These are phyloP conservation scores for Candida montana DNA, from an alignment of 805 yeast species.

Conservation along the genomic window DNA sequence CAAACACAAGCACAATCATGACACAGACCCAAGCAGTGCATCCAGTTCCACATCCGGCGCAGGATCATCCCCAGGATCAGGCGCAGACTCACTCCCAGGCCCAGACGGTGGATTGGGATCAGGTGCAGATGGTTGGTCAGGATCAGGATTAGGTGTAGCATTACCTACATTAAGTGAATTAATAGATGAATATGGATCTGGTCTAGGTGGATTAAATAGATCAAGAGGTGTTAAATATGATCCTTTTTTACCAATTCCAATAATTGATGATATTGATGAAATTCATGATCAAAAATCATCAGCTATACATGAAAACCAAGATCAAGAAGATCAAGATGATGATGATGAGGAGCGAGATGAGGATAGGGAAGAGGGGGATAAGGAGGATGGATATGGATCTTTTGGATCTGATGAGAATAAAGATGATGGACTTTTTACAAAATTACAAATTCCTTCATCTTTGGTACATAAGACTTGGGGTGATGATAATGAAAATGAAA, in stretches of 20 bases:
- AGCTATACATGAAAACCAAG: constrained; percentile 12
- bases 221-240: constrained; percentile 52
- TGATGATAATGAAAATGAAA: constrained; percentile 41
- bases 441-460: constrained; percentile 43
- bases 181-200: constrained; percentile 71
- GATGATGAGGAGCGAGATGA: constrained; percentile 10
- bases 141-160: constrained; percentile 39
- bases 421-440: constrained; percentile 46
- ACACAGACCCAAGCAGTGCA: too few species aligned
- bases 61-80: too few species aligned
- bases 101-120: too few species aligned
- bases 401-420: constrained; percentile 19
- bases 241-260: constrained; percentile 66
- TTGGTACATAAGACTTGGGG: constrained; percentile 51
- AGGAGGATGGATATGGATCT: constrained; percentile 13
- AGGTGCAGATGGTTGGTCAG: too few species aligned
- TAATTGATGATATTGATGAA: constrained; percentile 69
- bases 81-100: too few species aligned
- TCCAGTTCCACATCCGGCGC: too few species aligned
- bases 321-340: constrained; percentile 11
- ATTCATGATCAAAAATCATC: constrained; percentile 41
- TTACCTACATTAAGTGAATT: constrained; percentile 74
- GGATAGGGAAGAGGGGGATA: constrained; percentile 8
- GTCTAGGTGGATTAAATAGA: constrained; percentile 55
- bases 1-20: too few species aligned